Conservation (phyloP, 306 rosid genomes). For the Ormosia emarginata region DNA sequence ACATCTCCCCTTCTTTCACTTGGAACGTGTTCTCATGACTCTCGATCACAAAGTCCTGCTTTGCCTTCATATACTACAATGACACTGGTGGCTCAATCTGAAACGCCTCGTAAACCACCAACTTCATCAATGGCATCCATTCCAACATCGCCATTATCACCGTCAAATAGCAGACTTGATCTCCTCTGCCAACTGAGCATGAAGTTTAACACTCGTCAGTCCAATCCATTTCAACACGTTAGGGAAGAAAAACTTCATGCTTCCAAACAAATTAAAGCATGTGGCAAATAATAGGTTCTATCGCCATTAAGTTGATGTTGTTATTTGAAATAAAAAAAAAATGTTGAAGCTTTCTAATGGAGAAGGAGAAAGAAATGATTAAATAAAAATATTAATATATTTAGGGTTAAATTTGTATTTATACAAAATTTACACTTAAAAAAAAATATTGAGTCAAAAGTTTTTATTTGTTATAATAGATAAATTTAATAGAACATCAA, state of each 20-base stretch:
- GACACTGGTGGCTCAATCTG: slow-evolving; percentile 91
- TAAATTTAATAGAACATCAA: no score
- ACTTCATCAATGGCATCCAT: slow-evolving; percentile 75
- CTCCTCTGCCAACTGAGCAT: slow-evolving; percentile 58
- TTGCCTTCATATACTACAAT: slow-evolving; percentile 70
- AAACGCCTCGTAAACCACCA: slow-evolving; percentile 68
- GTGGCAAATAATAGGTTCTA: slow-evolving; percentile 79
- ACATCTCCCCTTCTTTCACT: slow-evolving; percentile 74
- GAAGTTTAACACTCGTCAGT: slow-evolving; percentile 59
- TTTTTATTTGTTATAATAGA: no score
- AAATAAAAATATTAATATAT: no score
- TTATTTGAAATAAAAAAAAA: no score
- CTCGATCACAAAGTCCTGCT: slow-evolving; percentile 60
- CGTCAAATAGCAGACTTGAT: slow-evolving; percentile 52
- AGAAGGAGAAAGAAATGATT: no score
- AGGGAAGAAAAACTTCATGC: slow-evolving; percentile 71
- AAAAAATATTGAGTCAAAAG: no score
- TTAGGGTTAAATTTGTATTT: no score
- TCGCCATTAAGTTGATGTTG: no score
- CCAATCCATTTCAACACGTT: slow-evolving; percentile 59
- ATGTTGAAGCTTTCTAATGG: no score
- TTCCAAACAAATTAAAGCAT: slow-evolving; percentile 82
- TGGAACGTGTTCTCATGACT: slow-evolving; percentile 67
- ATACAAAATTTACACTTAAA: no score
- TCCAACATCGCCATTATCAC: slow-evolving; percentile 73